Evolutionary conservation across 192 early-diverging fungal species (phyloP), one percentile per base, ranked within the genome.

Genomic region (Chytriomyces confervae): DNA sequence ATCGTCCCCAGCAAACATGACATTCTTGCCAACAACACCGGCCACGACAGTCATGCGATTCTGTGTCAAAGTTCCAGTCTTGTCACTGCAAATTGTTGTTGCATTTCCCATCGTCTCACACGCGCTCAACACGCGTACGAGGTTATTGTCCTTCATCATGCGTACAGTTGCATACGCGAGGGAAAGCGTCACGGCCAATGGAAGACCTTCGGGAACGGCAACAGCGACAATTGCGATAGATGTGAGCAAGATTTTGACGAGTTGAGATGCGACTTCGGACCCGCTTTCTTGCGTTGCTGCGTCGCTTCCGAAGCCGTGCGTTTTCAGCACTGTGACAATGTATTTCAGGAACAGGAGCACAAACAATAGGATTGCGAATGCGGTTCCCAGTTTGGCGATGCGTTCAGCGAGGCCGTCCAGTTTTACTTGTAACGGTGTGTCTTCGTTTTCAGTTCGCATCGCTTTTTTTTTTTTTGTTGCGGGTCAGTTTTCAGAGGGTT

Each of bases 71-170:
- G 98, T 99, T 45, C 98, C 98, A 0, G 98, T 99, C 84, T 99
- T 99, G 86, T 99, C 98, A 16, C 95, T 97, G 83, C 98, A 99
- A 29, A 99, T 91, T 0, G 97, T 97, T 7, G 96, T 99, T 13
- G 98, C 98, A 77, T 96, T 97, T 57, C 89, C 89, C 98, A 99
- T 99, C 29, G 97, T 98, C 83, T 99, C 98, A 82, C 98, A 99
- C 9, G 98, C 95, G 36, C 93, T 91, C 11, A 99, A 86, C 50
- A 97, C 91, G 44, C 98, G 92, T 27, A 99, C 98, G 16, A 99
- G 84, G 84, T 98, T 98, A 72, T 97, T 97, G 84, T 99, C 97
- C 64, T 95, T 94, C 69, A 98, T 76, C 98, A 99, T 99, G 9
- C 92, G 86, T 36, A 89, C 91, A 13, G 98, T 99, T 7, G 96